Base-by-base conservation (phyloP, 2,329 filamentous ascomycete genomes). In the Celoporthe dispersa region DNA sequence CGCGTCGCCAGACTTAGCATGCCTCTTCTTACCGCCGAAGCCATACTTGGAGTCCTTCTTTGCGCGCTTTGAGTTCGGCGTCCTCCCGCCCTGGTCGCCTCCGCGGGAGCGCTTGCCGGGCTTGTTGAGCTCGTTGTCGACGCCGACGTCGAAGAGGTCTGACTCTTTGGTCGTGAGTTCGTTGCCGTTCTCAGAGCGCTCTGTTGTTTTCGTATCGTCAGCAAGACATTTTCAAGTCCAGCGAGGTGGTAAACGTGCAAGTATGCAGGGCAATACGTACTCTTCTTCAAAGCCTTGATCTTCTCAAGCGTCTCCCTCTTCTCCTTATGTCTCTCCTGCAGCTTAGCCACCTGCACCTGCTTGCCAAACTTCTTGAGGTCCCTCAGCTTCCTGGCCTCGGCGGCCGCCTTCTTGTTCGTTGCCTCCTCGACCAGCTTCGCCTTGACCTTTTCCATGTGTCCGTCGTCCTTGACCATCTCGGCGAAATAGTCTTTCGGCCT, bases 301-400 rank as follows among this genome's bases (percentile, higher is more conserved):
- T 98, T 98, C 76, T 98, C 96, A 73, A 99, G 84, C 4, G 94
- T 97, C 73, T 97, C 93, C 76, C 90, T 90, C 90, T 98, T 98
- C 78, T 91, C 91, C 87, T 97, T 97, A 65, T 93, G 90, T 64
- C 96, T 87, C 87, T 99, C 95, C 83, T 98, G 95, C 80, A 97
- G 83, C 85, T 97, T 98, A 71, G 94, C 94, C 71, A 97, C 89
- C 85, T 99, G 96, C 67, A 98, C 96, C 81, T 97, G 93, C 85
- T 99, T 99, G 80, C 96, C 96, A 79, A 98, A 99, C 84, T 98
- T 99, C 90, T 98, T 98, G 77, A 98, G 86, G 80, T 99, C 96
- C 73, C 96, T 88, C 84, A 95, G 91, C 83, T 94, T 94, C 79
- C 94, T 89, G 8, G 96, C 96, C 81, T 99, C 96, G 33, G 92